These are phyloP conservation scores for Populus ilicifolia DNA, from an alignment of 345 rosid species.

Conservation along the genomic window DNA sequence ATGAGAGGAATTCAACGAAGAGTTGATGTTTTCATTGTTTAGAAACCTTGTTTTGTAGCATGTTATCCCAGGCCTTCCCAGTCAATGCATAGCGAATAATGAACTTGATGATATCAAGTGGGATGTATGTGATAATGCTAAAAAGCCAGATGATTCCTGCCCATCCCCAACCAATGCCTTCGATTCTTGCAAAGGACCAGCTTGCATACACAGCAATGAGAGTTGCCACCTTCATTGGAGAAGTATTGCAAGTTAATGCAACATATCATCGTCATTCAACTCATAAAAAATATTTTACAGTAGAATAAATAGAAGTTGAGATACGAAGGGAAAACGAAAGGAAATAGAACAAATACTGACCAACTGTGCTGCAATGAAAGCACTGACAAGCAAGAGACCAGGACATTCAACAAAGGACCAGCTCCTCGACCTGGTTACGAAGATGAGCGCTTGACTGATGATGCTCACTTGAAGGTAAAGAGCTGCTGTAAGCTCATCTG, in stretches of 20 bases:
- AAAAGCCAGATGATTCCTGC: slow-evolving; percentile 84
- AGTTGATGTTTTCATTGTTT: neutral
- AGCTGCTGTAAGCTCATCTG: slow-evolving; percentile 69
- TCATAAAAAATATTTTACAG: neutral
- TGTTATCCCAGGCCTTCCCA: slow-evolving; percentile 75
- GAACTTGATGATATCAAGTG: slow-evolving; percentile 75
- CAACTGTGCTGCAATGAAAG: slow-evolving; percentile 65
- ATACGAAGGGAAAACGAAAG: neutral
- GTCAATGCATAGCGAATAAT: slow-evolving; percentile 69
- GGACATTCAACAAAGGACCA: slow-evolving; percentile 86
- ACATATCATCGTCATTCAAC: neutral
- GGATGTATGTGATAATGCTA: slow-evolving; percentile 66
- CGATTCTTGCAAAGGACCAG: slow-evolving; percentile 74
- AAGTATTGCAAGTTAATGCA: neutral
- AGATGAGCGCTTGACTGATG: slow-evolving; percentile 88
- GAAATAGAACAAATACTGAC: slow-evolving; percentile 20
- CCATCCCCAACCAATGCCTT: slow-evolving; percentile 95
- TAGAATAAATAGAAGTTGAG: neutral
- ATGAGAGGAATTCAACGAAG: neutral
- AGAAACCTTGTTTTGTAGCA: slow-evolving; percentile 70
- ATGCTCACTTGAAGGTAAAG: slow-evolving; percentile 95
- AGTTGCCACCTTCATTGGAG: slow-evolving; percentile 59
- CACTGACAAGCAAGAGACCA: slow-evolving; percentile 49
- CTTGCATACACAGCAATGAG: slow-evolving; percentile 58
- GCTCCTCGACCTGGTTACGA: slow-evolving; percentile 89